Conservation (phyloP, 2,329 filamentous ascomycete species). For the Neospermospora avenae region DNA sequence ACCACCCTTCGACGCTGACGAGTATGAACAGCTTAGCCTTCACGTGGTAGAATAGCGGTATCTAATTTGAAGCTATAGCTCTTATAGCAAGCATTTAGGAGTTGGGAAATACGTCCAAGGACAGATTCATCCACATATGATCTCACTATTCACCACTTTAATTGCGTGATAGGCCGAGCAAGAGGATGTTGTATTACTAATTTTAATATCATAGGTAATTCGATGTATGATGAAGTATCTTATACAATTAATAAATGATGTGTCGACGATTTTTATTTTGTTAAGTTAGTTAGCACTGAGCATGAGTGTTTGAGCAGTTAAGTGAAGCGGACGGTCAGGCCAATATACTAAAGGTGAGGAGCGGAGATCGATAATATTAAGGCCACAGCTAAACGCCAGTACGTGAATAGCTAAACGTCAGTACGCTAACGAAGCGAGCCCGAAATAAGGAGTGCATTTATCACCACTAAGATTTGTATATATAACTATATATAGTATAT, state of each 20-base stretch:
- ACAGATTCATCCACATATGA: slow-evolving; percentile 2
- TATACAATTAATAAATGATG: background rate
- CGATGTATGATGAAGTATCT: background rate
- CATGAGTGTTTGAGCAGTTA: background rate
- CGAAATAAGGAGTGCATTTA: no score
- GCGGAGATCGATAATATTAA: no score
- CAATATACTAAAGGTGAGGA: no score
- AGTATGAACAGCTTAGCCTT: background rate
- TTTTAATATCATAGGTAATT: background rate
- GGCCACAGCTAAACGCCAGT: no score
- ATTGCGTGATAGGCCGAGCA: slow-evolving; percentile 6
- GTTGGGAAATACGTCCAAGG: background rate
- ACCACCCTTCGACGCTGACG: slow-evolving; percentile 4
- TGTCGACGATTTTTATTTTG: background rate
- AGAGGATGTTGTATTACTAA: background rate
- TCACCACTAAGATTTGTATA: no score
- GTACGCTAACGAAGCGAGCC: no score
- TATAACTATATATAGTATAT: no score
- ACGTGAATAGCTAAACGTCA: no score
- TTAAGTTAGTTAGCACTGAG: background rate
- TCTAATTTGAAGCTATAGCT: background rate
- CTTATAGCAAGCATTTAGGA: background rate
- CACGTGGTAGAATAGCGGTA: background rate
- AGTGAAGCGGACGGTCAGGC: no score
- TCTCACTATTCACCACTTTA: slow-evolving; percentile 9